Base-by-base conservation (phyloP, 139 green algal genomes). In the Chlamydomonas schloesseri region DNA sequence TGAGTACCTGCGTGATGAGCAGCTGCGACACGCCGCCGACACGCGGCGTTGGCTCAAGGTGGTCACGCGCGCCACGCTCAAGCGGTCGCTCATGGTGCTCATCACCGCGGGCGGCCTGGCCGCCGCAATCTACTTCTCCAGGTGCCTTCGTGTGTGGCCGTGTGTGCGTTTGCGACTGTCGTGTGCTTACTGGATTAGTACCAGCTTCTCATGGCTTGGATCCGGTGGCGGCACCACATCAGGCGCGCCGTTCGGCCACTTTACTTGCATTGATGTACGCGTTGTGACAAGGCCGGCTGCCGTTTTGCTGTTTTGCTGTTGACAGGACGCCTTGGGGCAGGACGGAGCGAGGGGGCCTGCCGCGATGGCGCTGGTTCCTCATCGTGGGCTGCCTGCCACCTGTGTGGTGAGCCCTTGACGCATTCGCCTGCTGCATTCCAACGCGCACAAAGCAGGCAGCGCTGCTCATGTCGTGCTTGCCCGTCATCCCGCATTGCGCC, bases 311-410 rank as follows among this genome's bases (percentile, higher is more conserved):
- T n/a, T n/a, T 31, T 31, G 62, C 26, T 1, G 6, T 50, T 5
- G 42, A 11, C 65, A 84, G 78, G 65, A 29, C 1, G 34, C 46
- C 78, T 1, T 68, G 64, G 65, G 78, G 78, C 21, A 20, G 9
- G 33, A 18, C 5, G 26, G 64, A 57, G 64, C 20, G 9, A 8
- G 18, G 17, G 24, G 80, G 68, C 3, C 68, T 86, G 33, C 80
- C 80, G 24, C 28, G 21, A 0, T 79, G 80, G 68, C 68, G 80
- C 68, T 86, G 80, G 80, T 78, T 79, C 50, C 80, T 86, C 28
- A 42, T 86, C 24, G 68, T 70, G 68, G 80, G 80, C 68, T 86
- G 68, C 68, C 50, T 78, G 33, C 80, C 80, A 11, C 42, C n/a
- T 31, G 68, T 78, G 31, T 86, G 80, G 80, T 86, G 68, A 71